Conservation (phyloP, 225 moss, liverwort and hornwort species). For the Polytrichum commune region DNA sequence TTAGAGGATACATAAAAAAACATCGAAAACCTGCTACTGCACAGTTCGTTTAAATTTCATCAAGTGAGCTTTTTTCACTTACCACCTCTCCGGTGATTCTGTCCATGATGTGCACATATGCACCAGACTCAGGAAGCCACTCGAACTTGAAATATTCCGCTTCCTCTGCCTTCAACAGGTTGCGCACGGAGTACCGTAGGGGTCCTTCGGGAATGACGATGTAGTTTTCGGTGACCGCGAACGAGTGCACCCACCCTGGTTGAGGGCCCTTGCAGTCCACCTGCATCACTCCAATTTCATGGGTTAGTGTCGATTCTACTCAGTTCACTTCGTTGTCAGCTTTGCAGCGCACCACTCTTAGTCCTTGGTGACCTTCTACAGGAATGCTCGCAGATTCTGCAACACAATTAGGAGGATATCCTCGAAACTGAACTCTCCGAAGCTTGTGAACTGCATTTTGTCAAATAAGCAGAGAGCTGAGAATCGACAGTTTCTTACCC, state of each 20-base stretch:
- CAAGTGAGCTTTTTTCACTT: not conserved
- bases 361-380: no score
- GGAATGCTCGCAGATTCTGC: no score
- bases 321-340: no score
- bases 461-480: no score
- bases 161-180: constrained; percentile 33
- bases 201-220: constrained; percentile 36
- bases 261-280: constrained; percentile 34
- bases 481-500: constrained; percentile 7
- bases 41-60: no score
- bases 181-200: constrained; percentile 30
- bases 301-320: no score
- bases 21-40: no score
- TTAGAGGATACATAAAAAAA: no score
- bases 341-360: no score
- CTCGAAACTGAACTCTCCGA: no score
- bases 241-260: constrained; percentile 44
- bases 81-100: constrained; percentile 28
- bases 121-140: constrained; percentile 31
- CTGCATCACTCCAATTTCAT: constrained; percentile 6
- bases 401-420: no score
- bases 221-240: constrained; percentile 41
- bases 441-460: no score
- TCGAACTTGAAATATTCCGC: constrained; percentile 42
- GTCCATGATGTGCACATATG: constrained; percentile 36